Base-by-base conservation (phyloP, 495 filamentous ascomycete genomes). In the Penicillium samsonianum region DNA sequence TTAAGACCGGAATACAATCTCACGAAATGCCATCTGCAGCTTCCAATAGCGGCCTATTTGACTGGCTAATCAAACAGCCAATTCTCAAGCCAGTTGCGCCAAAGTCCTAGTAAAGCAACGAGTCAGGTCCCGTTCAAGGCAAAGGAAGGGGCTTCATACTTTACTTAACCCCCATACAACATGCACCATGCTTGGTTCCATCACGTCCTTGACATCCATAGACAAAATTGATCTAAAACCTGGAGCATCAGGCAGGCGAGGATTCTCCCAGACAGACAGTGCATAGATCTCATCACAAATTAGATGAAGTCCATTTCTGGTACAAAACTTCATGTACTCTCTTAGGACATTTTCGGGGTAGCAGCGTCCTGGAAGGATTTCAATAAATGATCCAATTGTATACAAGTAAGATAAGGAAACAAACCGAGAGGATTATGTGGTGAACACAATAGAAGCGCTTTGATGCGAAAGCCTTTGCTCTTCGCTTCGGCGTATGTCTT, bases 221-320 rank as follows among this genome's bases (percentile, higher is more conserved):
- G 75, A 67, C 4, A 77, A 66, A 0, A 77, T 64, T 1, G 73
- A 78, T 12, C 57, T 65, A 61, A 84, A 84, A 7, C 50, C 37
- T 19, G 61, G 28, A 8, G 65, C 59, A 4, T 59, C 53, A 3
- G 49, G 41, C 7, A 61, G 53, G 17, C 60, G 51, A 3, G 66
- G 57, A 25, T 63, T 66, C 2, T 69, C 52, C 58, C 69, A 82
- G 5, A 75, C 67, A 10, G 74, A 77, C 25, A 78, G 66, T 5
- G 73, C 80, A 59, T 81, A 82, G 11, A 84, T 72, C 53, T 84
- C 81, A 53, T 84, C 81, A 40, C 65, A 73, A 23, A 83, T 73
- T 9, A 82, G 54, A 57, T 83, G 80, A 4, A 83, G 67, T 14
- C 63, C 57, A 47, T 77, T 57, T 35, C 71, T 65, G 8, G 65